Conservation (phyloP, 2,329 filamentous ascomycete species). For the Stagonosporopsis tanaceti region DNA sequence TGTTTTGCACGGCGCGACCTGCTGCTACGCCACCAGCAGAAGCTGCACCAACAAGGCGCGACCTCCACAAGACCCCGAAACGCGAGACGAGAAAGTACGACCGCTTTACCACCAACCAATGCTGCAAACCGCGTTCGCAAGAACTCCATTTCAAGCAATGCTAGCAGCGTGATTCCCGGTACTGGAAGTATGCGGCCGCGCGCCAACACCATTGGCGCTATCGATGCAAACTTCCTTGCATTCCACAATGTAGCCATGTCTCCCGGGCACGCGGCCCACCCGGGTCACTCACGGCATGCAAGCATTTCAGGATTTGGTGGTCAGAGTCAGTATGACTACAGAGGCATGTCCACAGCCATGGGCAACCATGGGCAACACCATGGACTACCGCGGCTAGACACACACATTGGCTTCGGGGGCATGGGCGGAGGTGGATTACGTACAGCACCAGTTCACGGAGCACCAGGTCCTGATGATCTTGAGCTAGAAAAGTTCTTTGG, state of each 20-base stretch:
- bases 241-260: conserved; percentile 62
- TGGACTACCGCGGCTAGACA: conserved; percentile 83
- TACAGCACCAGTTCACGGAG: conserved; percentile 72
- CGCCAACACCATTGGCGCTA: conserved; percentile 95
- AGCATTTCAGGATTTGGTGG: conserved; percentile 73
- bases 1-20: conserved; percentile 95
- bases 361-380: conserved; percentile 72
- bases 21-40: conserved; percentile 94
- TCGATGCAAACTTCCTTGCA: conserved; percentile 75
- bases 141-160: conserved; percentile 79
- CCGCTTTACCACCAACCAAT: conserved; percentile 72
- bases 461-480: conserved; percentile 65
- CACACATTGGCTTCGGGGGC: conserved; percentile 77
- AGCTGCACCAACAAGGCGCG: conserved; percentile 91
- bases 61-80: conserved; percentile 87
- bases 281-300: conserved; percentile 72
- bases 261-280: conserved; percentile 59
- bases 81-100: conserved; percentile 82
- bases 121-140: conserved; percentile 82
- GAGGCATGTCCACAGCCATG: conserved; percentile 74
- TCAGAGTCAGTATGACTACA: conserved; percentile 68
- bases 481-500: conserved; percentile 77
- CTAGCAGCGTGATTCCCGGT: conserved; percentile 57
- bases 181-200: conserved; percentile 78
- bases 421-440: conserved; percentile 69